These are phyloP conservation scores for Graphilbum sp. DNA, from an alignment of 2,329 filamentous ascomycete species.

Conservation along the genomic window DNA sequence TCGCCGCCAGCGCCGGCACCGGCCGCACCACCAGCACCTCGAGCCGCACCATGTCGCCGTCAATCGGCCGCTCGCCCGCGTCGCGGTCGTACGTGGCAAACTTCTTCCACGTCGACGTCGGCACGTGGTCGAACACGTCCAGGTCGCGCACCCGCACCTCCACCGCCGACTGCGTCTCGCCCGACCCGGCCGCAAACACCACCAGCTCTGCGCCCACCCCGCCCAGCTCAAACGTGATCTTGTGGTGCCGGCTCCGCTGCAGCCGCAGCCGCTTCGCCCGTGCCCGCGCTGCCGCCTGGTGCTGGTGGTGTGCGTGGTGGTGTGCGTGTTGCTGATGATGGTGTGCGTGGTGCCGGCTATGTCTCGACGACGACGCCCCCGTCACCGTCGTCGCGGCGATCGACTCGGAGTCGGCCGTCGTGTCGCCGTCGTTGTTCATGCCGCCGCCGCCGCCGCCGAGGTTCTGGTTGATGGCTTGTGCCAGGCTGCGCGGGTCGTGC, in stretches of 20 bases:
- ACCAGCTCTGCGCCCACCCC: conserved; percentile 72
- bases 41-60: conserved; percentile 76
- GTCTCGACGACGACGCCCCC: conserved; percentile 27
- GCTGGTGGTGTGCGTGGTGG: not conserved
- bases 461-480: conserved; percentile 71
- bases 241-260: conserved; percentile 75
- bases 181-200: conserved; percentile 57
- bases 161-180: conserved; percentile 75
- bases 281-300: not conserved
- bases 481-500: conserved; percentile 66
- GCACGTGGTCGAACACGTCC: conserved; percentile 86
- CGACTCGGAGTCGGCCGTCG: conserved; percentile 77
- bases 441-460: conserved; percentile 35
- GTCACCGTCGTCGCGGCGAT: conserved; percentile 47
- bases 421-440: conserved; percentile 31
- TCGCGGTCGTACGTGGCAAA: conserved; percentile 90
- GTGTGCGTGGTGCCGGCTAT: conserved; percentile 24
- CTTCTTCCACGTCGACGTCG: conserved; percentile 95
- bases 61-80: conserved; percentile 70
- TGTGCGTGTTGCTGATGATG: not conserved
- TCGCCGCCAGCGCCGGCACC: conserved; percentile 65
- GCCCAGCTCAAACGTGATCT: conserved; percentile 85
- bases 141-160: conserved; percentile 70
- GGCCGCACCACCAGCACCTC: conserved; percentile 82
- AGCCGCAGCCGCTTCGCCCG: conserved; percentile 52